Evolutionary conservation across 192 early-diverging fungal genomes (phyloP), one percentile per base, ranked within the genome.

Genomic region (Oehlia diaphana): DNA sequence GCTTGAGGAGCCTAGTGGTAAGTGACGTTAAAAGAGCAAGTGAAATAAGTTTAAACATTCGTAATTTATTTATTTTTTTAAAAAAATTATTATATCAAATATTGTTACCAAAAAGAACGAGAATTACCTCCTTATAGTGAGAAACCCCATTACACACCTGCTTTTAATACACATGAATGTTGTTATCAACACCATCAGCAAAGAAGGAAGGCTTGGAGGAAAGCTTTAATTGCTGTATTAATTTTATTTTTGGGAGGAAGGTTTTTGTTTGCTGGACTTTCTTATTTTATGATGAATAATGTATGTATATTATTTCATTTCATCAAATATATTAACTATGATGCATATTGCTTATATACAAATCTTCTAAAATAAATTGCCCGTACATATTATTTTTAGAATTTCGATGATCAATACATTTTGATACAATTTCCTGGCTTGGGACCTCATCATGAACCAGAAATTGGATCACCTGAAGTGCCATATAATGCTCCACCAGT

Each of bases 161-260:
- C 3, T 31, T 4, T 0, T 26, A 33, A 26, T 9, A 14, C n/a
- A 31, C 28, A 13, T 9, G 64, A 13, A 23, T 42, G 31, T 37
- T 70, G 66, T 14, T 31, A 68, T 16, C 66, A 68, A 68, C 7
- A 6, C 31, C 33, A 28, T 68, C 33, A 68, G 26, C 19, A n/a
- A 70, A 70, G 35, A 70, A 69, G 16, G 13, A 72, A 50, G 53
- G 5, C 35, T 28, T 72, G 71, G 71, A 72, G 26, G 28, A 72
- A 28, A 49, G 71, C 44, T 26, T 72, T 72, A 26, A 26, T 72
- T 4, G 16, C 42, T 28, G n/a, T 28, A 3, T 50, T 72, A 31
- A 4, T 72, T 9, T 12, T 72, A 39, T 72, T 72, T 5, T 53
- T 72, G 8, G 71, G 44, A 23, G 28, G 71, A 49, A 31, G 26